These are phyloP conservation scores for Ustilago lituana DNA, from an alignment of 1,284 basidiomycete genomes.

Conservation along the genomic window DNA sequence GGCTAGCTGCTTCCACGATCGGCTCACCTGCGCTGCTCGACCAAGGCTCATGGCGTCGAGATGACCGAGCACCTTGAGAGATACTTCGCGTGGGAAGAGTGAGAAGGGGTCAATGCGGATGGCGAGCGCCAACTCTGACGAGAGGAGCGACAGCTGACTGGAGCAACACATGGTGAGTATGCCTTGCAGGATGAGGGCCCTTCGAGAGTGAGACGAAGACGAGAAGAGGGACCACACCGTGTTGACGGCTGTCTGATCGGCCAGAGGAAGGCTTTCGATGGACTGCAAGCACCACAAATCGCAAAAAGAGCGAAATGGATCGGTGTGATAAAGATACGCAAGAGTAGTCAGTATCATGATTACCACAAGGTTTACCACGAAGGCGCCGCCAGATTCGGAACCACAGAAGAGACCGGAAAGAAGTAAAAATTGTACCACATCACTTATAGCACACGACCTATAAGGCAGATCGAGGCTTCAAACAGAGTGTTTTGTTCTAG, in stretches of 20 bases:
- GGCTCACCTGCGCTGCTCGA: conserved; percentile 91
- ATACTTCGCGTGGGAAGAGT: conserved; percentile 88
- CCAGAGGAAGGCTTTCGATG: conserved; percentile 86
- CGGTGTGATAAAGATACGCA: background rate
- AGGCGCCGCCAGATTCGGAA: too few relatives aligned
- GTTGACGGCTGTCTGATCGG: conserved; percentile 88
- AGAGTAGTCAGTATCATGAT: conserved; percentile 18
- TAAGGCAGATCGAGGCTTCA: conserved; percentile 60
- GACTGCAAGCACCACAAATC: conserved; percentile 72
- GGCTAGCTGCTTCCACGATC: conserved; percentile 85
- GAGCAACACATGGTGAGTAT: conserved; percentile 99
- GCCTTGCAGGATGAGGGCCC: conserved; percentile 93
- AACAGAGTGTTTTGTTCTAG: conserved; percentile 58
- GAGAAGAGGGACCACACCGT: conserved; percentile 97
- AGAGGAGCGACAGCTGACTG: conserved; percentile 95
- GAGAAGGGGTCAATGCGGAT: conserved; percentile 91
- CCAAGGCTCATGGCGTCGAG: conserved; percentile 96
- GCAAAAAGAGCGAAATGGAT: background rate
- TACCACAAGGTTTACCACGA: too few relatives aligned
- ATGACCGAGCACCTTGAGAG: conserved; percentile 86
- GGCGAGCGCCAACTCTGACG: conserved; percentile 86
- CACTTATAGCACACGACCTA: conserved; percentile 61
- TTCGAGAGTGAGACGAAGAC: conserved; percentile 86
- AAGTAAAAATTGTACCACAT: conserved; percentile 39
- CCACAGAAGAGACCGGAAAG: too few relatives aligned